phyloP scores from a whole-genome alignment of 345 rosid genomes.

The Limnanthes douglasii region DNA sequence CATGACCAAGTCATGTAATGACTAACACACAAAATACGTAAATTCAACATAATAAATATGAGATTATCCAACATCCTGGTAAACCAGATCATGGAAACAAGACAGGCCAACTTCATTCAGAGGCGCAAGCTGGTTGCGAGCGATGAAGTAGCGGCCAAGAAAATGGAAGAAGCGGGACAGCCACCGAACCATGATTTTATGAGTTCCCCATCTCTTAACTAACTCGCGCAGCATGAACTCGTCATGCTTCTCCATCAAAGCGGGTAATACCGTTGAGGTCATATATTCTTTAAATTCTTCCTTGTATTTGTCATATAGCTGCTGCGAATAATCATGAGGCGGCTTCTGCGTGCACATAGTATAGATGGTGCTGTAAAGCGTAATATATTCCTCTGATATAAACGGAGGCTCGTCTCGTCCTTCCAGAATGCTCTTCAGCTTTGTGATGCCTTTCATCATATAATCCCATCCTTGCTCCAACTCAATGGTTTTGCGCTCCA shows the following conservation, averaged over 20 bases:
- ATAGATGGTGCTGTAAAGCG: conserved; percentile 60
- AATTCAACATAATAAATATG: not conserved
- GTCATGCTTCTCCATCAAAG: conserved; percentile 23
- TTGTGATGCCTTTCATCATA: conserved; percentile 45
- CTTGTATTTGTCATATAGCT: conserved; percentile 47
- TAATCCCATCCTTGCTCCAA: conserved; percentile 50
- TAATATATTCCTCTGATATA: conserved; percentile 44
- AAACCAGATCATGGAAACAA: conserved; percentile 19
- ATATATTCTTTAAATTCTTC: conserved; percentile 46
- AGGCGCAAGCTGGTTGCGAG: conserved; percentile 18
- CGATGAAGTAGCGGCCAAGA: conserved; percentile 31
- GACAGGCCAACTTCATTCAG: conserved; percentile 28
- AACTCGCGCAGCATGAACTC: conserved; percentile 41
- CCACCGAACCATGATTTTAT: conserved; percentile 42
- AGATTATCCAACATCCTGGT: conserved; percentile 5
- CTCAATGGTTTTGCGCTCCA: conserved; percentile 22
- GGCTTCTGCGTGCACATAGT: conserved; percentile 67
- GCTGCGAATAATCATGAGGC: conserved; percentile 48
- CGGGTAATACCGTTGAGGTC: conserved; percentile 25
- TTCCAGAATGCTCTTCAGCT: conserved; percentile 49
- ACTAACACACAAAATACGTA: no score
- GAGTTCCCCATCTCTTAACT: conserved; percentile 34
- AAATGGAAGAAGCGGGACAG: conserved; percentile 35
- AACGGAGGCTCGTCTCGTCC: conserved; percentile 31
- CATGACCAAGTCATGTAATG: no score